phyloP scores from a whole-genome alignment of 2,329 filamentous ascomycete species.

The Capronia epimyces region DNA sequence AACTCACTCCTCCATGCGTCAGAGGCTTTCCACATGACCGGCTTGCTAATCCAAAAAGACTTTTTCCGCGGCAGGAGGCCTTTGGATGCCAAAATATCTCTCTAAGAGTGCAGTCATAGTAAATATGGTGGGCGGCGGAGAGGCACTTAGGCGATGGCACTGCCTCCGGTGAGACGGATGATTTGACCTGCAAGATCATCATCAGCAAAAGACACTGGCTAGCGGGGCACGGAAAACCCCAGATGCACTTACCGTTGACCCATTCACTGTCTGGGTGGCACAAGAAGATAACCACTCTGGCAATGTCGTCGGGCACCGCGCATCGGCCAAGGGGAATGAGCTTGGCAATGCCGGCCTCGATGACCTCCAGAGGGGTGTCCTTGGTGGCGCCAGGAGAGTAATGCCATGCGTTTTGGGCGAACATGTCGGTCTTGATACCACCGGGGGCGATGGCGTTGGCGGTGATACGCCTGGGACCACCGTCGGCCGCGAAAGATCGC shows the following conservation, averaged over 20 bases:
- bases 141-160: conserved; percentile 21
- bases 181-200: conserved; percentile 20
- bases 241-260: conserved; percentile 53
- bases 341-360: conserved; percentile 52
- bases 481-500: conserved; percentile 66
- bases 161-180: conserved; percentile 26
- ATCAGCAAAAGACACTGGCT: neutral
- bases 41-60: conserved; percentile 16
- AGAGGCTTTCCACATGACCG: conserved; percentile 5
- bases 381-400: conserved; percentile 55
- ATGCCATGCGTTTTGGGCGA: conserved; percentile 63
- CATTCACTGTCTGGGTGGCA: conserved; percentile 57
- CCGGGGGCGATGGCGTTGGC: conserved; percentile 69
- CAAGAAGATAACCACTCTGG: conserved; percentile 52
- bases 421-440: conserved; percentile 73
- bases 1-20: neutral
- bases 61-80: conserved; percentile 14
- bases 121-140: neutral
- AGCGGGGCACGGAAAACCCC: neutral
- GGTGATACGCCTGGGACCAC: conserved; percentile 61
- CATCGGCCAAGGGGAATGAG: conserved; percentile 57
- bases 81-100: conserved; percentile 14
- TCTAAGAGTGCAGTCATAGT: conserved; percentile 5
- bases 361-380: conserved; percentile 44
- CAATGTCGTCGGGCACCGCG: conserved; percentile 55